Base-by-base conservation (phyloP, 2,329 filamentous ascomycete species). In the Dryadomyces sulphureus region DNA sequence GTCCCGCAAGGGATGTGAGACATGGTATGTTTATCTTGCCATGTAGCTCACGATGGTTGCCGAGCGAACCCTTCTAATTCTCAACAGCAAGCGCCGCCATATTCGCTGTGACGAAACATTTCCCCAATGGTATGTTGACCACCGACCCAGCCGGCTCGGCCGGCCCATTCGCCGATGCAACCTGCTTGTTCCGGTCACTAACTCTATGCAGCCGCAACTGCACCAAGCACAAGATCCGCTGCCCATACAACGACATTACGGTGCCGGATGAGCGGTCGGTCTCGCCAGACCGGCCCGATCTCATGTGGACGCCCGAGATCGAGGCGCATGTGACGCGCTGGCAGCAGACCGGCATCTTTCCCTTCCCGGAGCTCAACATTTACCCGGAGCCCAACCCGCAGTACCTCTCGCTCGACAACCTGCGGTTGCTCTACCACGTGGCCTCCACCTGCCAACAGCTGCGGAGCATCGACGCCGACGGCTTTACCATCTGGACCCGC, bases 51-150 rank as follows among this genome's bases (percentile, higher is more conserved):
- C 35, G 22, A 27, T n/a, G 20, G 25, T 9, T 27, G n/a, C n/a
- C n/a, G n/a, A n/a, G n/a, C n/a, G n/a, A n/a, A n/a, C n/a, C n/a
- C n/a, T n/a, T 38, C 52, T 56, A 52, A 54, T 50, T 21, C 20
- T 19, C n/a, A 34, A n/a, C 50, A 72, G 70, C 76, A 98, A 98
- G 68, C 82, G 84, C 62, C 80, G 92, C 61, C 92, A 98, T 65
- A 98, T 98, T 61, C 79, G 92, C 57, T 98, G 92, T 67, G 92
- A 98, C 60, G 92, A 98, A 65, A 94, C 79, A 55, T 95, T 94
- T 59, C 92, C 92, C 44, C 92, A 98, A 75, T 98, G 90, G 88
- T 94, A 72, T 57, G 74, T 63, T 39, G 7, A n/a, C 12, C n/a
- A 21, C 9, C 21, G n/a, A 20, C n/a, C n/a, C 27, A 32, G 27